A percentile compares a stretch with the other conserved stretches of the same genome.
Evolutionary conservation across 192 early-diverging fungal genomes (phyloP).

Genomic region (Backusella tuberculispora): DNA sequence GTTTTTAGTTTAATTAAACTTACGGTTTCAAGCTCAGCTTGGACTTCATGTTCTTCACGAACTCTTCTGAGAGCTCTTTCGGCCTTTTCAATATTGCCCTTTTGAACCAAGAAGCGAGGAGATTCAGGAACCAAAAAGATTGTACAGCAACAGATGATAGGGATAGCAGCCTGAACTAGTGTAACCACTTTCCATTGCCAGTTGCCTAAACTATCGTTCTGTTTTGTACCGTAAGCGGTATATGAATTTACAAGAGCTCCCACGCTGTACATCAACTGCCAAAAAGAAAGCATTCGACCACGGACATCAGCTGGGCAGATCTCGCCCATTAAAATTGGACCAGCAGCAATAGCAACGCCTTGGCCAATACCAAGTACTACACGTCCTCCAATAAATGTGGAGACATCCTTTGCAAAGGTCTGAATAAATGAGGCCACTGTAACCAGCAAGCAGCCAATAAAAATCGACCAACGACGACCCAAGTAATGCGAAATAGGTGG

Average conservation of each 20-base stretch:
- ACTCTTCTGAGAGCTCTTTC: slow-evolving; percentile 24
- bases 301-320: slow-evolving; percentile 29
- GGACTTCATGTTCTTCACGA: slow-evolving; percentile 26
- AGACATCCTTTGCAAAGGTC: slow-evolving; percentile 22
- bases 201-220: slow-evolving; percentile 16
- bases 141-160: slow-evolving; percentile 14
- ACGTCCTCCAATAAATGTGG: slow-evolving; percentile 27
- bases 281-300: slow-evolving; percentile 36
- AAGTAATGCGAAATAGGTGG: slow-evolving; percentile 27
- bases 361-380: slow-evolving; percentile 23
- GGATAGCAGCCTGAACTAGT: slow-evolving; percentile 21
- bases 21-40: slow-evolving; percentile 29
- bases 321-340: slow-evolving; percentile 29
- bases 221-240: slow-evolving; percentile 18
- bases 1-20: background rate
- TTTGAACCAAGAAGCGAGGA: slow-evolving; percentile 25
- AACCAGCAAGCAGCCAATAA: slow-evolving; percentile 21
- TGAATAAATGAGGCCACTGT: slow-evolving; percentile 25
- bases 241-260: slow-evolving; percentile 30
- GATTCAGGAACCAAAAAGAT: slow-evolving; percentile 33
- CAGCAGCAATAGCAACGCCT: slow-evolving; percentile 28
- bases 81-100: slow-evolving; percentile 20
- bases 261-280: slow-evolving; percentile 30
- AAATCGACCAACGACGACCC: slow-evolving; percentile 33
- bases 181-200: slow-evolving; percentile 30